These are phyloP conservation scores for Cystofilobasidium bisporidii DNA, from an alignment of 768 basidiomycete species.

Conservation along the genomic window DNA sequence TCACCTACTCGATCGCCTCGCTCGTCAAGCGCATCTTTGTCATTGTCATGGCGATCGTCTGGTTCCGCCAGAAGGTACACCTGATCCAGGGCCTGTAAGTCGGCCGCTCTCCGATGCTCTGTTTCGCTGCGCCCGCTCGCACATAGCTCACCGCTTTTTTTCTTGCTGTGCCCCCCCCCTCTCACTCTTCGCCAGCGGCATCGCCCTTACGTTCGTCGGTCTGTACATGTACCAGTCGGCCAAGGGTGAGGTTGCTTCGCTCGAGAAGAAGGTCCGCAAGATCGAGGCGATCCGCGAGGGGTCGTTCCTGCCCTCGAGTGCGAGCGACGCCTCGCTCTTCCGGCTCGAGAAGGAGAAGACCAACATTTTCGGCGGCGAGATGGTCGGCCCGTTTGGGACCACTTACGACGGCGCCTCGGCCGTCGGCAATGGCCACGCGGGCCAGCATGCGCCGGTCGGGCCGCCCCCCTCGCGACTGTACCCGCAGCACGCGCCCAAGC, in stretches of 20 bases:
- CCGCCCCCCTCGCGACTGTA: background rate
- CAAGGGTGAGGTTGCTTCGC: constrained; percentile 82
- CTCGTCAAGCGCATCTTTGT: constrained; percentile 96
- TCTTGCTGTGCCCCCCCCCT: constrained; percentile 42
- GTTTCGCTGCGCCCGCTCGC: background rate
- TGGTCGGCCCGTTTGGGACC: background rate
- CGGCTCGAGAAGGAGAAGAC: background rate
- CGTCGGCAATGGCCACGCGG: background rate
- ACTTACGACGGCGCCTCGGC: background rate
- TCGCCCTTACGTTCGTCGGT: constrained; percentile 75
- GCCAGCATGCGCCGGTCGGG: background rate
- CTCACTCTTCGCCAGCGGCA: constrained; percentile 59
- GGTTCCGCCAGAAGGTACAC: constrained; percentile 54
- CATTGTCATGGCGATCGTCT: constrained; percentile 92
- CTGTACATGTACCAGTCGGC: constrained; percentile 94
- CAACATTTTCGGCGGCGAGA: background rate
- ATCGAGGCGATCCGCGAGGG: constrained; percentile 40
- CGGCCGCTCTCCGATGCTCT: background rate
- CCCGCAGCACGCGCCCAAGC: background rate
- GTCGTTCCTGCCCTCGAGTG: constrained; percentile 30
- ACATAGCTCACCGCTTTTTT: constrained; percentile 66
- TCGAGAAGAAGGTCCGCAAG: constrained; percentile 71
- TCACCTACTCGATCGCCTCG: constrained; percentile 97
- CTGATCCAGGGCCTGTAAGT: constrained; percentile 24
- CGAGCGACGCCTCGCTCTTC: constrained; percentile 12